Evolutionary conservation across 768 basidiomycete genomes (phyloP).

Genomic region (Boletus subparvulus): DNA sequence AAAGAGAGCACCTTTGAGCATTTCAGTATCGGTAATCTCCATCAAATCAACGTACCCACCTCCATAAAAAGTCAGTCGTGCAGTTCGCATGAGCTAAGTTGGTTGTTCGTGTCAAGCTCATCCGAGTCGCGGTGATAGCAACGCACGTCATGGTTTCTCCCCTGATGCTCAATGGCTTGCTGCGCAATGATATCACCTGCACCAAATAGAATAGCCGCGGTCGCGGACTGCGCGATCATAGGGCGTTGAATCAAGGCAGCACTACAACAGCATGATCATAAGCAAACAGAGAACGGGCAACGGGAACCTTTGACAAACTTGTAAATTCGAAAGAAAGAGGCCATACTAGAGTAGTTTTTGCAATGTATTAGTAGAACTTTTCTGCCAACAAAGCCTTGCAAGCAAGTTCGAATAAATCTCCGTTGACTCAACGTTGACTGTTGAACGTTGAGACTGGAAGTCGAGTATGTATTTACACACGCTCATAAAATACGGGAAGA

Average conservation of each 20-base stretch:
- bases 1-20: slow-evolving; percentile 58
- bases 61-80: slow-evolving; percentile 69
- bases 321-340: slow-evolving; percentile 45
- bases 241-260: slow-evolving; percentile 60
- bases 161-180: slow-evolving; percentile 74
- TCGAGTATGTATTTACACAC: no score
- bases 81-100: slow-evolving; percentile 55
- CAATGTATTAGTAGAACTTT: background rate
- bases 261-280: slow-evolving; percentile 36
- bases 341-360: slow-evolving; percentile 32
- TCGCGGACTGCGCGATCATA: slow-evolving; percentile 59
- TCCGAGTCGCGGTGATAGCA: background rate
- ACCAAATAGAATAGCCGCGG: slow-evolving; percentile 68
- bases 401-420: background rate
- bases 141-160: slow-evolving; percentile 73
- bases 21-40: background rate
- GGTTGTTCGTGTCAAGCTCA: background rate
- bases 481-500: no score
- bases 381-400: background rate
- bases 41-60: slow-evolving; percentile 37
- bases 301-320: slow-evolving; percentile 31
- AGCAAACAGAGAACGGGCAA: background rate
- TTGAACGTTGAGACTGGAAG: no score
- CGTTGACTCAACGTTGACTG: background rate
- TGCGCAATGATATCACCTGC: slow-evolving; percentile 83